Base-by-base conservation (phyloP, 768 basidiomycete genomes). In the Mycena vulgaris region DNA sequence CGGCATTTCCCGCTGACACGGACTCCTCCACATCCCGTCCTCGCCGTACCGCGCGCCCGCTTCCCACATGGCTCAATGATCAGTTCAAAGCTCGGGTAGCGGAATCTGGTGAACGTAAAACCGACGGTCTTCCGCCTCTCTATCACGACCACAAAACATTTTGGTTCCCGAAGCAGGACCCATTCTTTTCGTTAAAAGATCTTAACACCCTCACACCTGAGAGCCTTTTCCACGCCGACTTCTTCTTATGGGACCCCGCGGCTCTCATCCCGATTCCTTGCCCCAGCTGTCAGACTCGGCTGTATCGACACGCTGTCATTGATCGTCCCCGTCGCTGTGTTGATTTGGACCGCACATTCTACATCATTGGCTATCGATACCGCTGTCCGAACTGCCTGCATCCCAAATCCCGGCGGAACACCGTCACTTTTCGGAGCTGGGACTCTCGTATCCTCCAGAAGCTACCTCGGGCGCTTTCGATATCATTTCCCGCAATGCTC, bases 401-500 rank as follows among this genome's bases (percentile, higher is more conserved):
- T 19, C 48, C 48, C 7, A 63, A 40, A 35, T 63, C 61, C 11
- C 14, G n/a, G 7, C 6, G 4, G 19, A 52, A 39, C 9, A 63
- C 62, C 0, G 27, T 63, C n/a, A n/a, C n/a, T n/a, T n/a, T n/a
- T n/a, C n/a, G n/a, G n/a, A n/a, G n/a, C n/a, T n/a, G n/a, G n/a
- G 62, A 63, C 30, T 39, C 62, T 13, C 62, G 51, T n/a, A 55
- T 64, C n/a, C 19, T 64, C 10, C 27, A 14, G 17, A 45, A 55
- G 2, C 14, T 55, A 2, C 52, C 37, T 45, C 60, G 60, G 1
- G 9, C 51, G 14, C 52, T 55, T 11, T 37, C 48, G 11, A 11
- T 9, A 5, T 52, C 35, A 8, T 79, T 79, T 33, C 73, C 74
- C 5, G 72, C 74, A 17, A 68, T 65, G 31, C 62, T 78, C 30